A percentile compares a stretch with the other conserved stretches of the same genome.
These are phyloP conservation scores for Byssochlamys sp. DNA, from an alignment of 2,329 filamentous ascomycete species.

Conservation along the genomic window DNA sequence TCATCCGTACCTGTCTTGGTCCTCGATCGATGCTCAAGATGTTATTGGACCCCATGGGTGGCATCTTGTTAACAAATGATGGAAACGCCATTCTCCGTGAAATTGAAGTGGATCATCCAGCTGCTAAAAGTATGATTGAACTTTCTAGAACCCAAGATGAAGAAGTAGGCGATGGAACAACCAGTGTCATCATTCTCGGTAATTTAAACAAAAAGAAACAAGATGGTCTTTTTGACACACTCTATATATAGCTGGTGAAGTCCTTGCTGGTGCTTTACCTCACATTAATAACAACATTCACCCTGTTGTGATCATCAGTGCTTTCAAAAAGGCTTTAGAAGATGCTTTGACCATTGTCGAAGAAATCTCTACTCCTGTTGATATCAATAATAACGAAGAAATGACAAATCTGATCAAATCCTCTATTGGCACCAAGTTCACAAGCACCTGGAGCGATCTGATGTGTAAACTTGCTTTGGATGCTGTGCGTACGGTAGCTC, in stretches of 20 bases:
- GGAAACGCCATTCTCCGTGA: conserved; percentile 96
- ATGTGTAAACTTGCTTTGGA: conserved; percentile 90
- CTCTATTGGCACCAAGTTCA: conserved; percentile 97
- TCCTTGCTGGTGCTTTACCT: conserved; percentile 87
- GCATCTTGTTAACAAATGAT: conserved; percentile 96
- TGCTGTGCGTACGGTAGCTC: conserved; percentile 85
- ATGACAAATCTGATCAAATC: conserved; percentile 93
- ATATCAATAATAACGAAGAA: conserved; percentile 83
- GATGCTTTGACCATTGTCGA: conserved; percentile 90
- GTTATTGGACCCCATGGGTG: conserved; percentile 96
- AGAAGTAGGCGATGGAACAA: conserved; percentile 95
- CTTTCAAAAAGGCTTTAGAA: conserved; percentile 90
- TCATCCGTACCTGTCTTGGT: conserved; percentile 97
- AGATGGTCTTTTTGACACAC: conserved; percentile 6
- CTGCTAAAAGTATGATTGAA: conserved; percentile 99
- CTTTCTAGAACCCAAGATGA: conserved; percentile 96
- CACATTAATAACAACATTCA: conserved; percentile 99
- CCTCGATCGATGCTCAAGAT: conserved; percentile 99
- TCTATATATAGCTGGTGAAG: conserved; percentile 79
- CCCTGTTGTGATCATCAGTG: conserved; percentile 93
- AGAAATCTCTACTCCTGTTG: conserved; percentile 83
- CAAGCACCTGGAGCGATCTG: conserved; percentile 86
- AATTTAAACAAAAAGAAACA: conserved; percentile 12
- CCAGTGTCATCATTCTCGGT: conserved; percentile 95
- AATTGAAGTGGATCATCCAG: conserved; percentile 96